Base-by-base conservation (phyloP, 176 grass and related monocot species). In the Cocos nucifera region DNA sequence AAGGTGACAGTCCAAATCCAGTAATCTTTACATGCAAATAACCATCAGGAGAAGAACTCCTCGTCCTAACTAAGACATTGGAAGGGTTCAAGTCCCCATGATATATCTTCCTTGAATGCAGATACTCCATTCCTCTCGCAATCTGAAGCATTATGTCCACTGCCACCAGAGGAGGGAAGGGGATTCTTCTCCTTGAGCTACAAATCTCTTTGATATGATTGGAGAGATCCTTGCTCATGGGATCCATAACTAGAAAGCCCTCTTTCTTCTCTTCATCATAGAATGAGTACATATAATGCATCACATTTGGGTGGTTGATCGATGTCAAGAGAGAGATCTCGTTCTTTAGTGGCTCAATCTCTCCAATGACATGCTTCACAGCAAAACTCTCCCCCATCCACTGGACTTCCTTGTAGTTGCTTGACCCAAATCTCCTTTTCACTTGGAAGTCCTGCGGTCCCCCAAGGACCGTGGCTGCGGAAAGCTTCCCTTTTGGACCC, bases 71-170 rank as follows among this genome's bases (percentile, higher is more conserved):
- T 22, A 97, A 72, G 64, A 97, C 64, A 22, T 91, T 91, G 24
- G 69, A 77, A 5, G 84, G 93, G 64, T 78, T 97, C 18, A 97
- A 71, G 25, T 85, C 78, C 18, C 87, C 93, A 19, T 97, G 93
- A 69, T 64, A 88, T 17, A 97, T 79, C 20, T 78, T 80, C 16
- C 77, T 85, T 4, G 78, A 53, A 72, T 97, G 93, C 17, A 91
- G 77, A 60, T 97, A 83, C 70, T 91, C 84, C 93, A 97, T 91
- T 54, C 93, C 93, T 15, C 84, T 74, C 0, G 87, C 87, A 25
- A 97, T 85, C 75, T 97, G 93, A 57, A 91, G 78, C 87, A 91
- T 91, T 68, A 85, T 73, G 69, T 97, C 87, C 6, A 88, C 81
- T 0, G 93, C 62, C 52, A 88, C 87, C 54, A 80, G 51, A 28